phyloP scores from a whole-genome alignment of 1,284 basidiomycete species.

The Melanopsichium pennsylvanicum region DNA sequence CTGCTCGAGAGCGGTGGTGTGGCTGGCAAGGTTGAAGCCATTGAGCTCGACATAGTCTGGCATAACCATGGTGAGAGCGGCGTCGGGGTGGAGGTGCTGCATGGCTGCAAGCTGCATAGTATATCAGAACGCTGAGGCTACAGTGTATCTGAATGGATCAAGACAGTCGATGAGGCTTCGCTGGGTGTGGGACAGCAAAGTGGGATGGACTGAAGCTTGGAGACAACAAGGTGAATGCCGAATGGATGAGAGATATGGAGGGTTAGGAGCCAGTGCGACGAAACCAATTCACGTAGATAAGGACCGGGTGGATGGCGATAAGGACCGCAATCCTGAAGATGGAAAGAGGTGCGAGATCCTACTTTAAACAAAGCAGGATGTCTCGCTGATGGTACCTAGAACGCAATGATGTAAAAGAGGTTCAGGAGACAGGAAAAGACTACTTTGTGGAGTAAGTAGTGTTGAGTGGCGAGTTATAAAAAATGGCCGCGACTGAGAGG shows the following conservation, averaged over 20 bases:
- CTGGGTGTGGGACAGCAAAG: slow-evolving; percentile 9
- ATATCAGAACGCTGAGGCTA: slow-evolving; percentile 13
- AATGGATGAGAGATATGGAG: slow-evolving; percentile 2
- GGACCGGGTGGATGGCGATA: slow-evolving; percentile 32
- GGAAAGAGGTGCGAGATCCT: slow-evolving; percentile 13
- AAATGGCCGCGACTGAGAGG: slow-evolving; percentile 3
- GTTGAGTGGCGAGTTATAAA: neutral
- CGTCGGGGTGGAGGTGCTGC: slow-evolving; percentile 11
- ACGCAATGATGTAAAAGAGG: no score
- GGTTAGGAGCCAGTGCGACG: slow-evolving; percentile 44
- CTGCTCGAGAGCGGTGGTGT: slow-evolving; percentile 47
- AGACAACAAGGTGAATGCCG: neutral
- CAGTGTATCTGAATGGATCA: slow-evolving; percentile 12
- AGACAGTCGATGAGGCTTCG: slow-evolving; percentile 15
- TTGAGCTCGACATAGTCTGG: slow-evolving; percentile 39
- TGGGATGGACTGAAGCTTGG: slow-evolving; percentile 1
- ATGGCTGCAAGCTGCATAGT: slow-evolving; percentile 21
- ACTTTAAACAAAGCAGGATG: slow-evolving; percentile 7
- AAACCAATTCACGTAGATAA: slow-evolving; percentile 51
- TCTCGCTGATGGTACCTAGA: slow-evolving; percentile 21
- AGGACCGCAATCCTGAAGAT: slow-evolving; percentile 28
- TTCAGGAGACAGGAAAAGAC: neutral
- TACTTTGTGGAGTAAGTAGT: neutral
- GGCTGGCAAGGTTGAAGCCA: slow-evolving; percentile 36
- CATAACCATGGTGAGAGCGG: slow-evolving; percentile 10